Conservation (phyloP, 2,329 filamentous ascomycete genomes). For the Fusarium zealandicum region DNA sequence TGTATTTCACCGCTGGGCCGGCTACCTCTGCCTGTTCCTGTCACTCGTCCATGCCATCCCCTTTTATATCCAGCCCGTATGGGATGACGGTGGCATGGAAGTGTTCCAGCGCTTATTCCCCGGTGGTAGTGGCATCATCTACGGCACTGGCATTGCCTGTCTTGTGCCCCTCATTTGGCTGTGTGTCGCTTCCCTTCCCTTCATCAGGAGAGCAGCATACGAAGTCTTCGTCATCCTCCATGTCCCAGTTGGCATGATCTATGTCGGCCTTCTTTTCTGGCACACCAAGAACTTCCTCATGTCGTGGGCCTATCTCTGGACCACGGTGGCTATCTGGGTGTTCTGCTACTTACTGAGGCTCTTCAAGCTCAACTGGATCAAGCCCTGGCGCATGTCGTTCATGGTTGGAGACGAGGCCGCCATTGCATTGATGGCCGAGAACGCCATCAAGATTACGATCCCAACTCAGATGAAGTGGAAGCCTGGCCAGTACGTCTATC, state of each 20-base stretch:
- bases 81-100: conserved; percentile 76
- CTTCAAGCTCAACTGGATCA: conserved; percentile 89
- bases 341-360: conserved; percentile 76
- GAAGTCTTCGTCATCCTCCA: conserved; percentile 86
- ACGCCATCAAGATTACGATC: conserved; percentile 94
- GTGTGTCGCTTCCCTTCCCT: conserved; percentile 82
- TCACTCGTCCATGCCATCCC: conserved; percentile 85
- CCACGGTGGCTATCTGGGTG: conserved; percentile 80
- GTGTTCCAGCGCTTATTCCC: conserved; percentile 76
- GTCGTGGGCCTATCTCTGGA: conserved; percentile 88
- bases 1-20: conserved; percentile 90
- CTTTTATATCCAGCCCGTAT: conserved; percentile 88
- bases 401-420: conserved; percentile 91
- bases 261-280: conserved; percentile 90
- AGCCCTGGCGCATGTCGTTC: conserved; percentile 80
- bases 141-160: conserved; percentile 85
- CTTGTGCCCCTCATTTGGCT: conserved; percentile 83
- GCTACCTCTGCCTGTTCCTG: conserved; percentile 84
- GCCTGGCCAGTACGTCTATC: conserved; percentile 92
- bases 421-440: conserved; percentile 87
- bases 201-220: conserved; percentile 79
- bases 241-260: conserved; percentile 80
- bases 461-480: conserved; percentile 93
- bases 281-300: conserved; percentile 91
- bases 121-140: conserved; percentile 71